Conservation (phyloP, 106 monocot genomes). For the Xerophyta viscosa region DNA sequence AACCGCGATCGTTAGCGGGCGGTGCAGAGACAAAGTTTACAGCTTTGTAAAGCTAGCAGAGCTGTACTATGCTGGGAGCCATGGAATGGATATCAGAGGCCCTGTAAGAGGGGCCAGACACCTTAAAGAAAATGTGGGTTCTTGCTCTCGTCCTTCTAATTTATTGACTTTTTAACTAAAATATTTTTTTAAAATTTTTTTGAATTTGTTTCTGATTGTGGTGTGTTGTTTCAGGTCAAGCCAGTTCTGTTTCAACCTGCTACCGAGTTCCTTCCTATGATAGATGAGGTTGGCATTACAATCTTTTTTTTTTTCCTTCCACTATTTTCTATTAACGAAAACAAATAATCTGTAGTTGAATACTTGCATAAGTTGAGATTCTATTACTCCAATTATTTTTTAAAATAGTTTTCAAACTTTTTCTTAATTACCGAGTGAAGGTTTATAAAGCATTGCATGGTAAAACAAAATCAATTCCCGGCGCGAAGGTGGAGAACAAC, state of each 20-base stretch:
- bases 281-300: slow-evolving; percentile 32
- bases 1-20: slow-evolving; percentile 76
- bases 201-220: no score
- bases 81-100: slow-evolving; percentile 92
- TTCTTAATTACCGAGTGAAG: slow-evolving; percentile 3
- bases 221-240: slow-evolving; percentile 22
- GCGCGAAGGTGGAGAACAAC: slow-evolving; percentile 43
- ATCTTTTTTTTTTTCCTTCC: background rate
- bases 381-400: no score
- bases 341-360: background rate
- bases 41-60: slow-evolving; percentile 61
- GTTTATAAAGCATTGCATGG: slow-evolving; percentile 19
- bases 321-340: background rate
- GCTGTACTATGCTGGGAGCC: slow-evolving; percentile 89
- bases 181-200: no score
- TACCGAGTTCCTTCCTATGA: slow-evolving; percentile 62
- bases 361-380: no score
- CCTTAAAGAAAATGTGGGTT: slow-evolving; percentile 34
- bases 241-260: slow-evolving; percentile 63
- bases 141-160: slow-evolving; percentile 4
- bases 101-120: slow-evolving; percentile 32
- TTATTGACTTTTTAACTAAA: background rate
- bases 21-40: slow-evolving; percentile 70
- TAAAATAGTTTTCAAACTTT: background rate
- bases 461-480: slow-evolving; percentile 20